Evolutionary conservation across 306 rosid genomes (phyloP).

Genomic region (Purshia tridentata): DNA sequence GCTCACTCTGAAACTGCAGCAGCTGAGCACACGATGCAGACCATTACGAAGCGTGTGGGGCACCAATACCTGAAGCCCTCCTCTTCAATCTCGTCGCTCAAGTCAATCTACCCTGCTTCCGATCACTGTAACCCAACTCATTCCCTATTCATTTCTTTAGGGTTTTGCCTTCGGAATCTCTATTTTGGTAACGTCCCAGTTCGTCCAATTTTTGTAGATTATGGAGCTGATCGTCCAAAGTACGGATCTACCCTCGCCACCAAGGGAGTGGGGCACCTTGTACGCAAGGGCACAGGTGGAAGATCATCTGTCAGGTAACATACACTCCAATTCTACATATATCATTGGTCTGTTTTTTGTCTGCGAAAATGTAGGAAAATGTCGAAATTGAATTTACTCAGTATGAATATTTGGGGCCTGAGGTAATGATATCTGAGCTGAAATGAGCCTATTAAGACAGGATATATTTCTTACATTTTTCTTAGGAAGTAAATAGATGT

Average conservation of each 20-base stretch:
- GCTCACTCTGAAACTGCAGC: slow-evolving; percentile 18
- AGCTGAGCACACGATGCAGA: slow-evolving; percentile 70
- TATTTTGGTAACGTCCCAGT: slow-evolving; percentile 4
- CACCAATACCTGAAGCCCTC: slow-evolving; percentile 52
- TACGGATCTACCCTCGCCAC: slow-evolving; percentile 65
- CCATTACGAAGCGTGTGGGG: slow-evolving; percentile 66
- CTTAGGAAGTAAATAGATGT: neutral
- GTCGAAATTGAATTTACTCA: neutral
- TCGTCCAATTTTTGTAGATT: slow-evolving; percentile 39
- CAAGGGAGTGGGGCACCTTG: slow-evolving; percentile 80
- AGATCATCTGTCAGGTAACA: slow-evolving; percentile 92
- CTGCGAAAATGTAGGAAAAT: slow-evolving; percentile 10
- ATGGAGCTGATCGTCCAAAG: slow-evolving; percentile 64
- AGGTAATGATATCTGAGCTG: neutral
- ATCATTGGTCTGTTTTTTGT: neutral
- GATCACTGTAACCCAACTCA: slow-evolving; percentile 48
- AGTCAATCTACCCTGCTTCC: slow-evolving; percentile 55
- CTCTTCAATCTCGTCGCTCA: slow-evolving; percentile 41
- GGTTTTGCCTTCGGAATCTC: slow-evolving; percentile 1
- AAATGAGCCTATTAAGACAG: neutral
- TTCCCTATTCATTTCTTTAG: slow-evolving; percentile 9
- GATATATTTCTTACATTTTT: neutral
- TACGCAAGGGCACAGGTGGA: slow-evolving; percentile 99
- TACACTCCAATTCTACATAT: slow-evolving; percentile 2
- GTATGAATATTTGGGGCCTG: neutral